A percentile compares a stretch with the other conserved stretches of the same genome.
Evolutionary conservation across 2,329 filamentous ascomycete species (phyloP).

Genomic region (Parascedosporium putredinis): DNA sequence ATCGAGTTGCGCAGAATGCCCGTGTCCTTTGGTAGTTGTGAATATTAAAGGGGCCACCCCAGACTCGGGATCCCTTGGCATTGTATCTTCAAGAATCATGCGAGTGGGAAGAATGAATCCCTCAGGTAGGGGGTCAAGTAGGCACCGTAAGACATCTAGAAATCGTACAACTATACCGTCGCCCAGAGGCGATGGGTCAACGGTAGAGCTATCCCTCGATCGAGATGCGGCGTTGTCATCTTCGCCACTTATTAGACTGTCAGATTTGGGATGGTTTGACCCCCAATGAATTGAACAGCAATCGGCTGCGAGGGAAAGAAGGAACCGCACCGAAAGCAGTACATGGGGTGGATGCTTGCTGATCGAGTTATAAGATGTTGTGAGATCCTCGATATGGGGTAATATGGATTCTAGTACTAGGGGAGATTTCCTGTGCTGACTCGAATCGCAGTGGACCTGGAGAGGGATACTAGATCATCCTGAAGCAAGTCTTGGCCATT

Average conservation of each 20-base stretch:
- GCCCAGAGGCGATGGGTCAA: slow-evolving; percentile 30
- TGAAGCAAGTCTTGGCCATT: slow-evolving; percentile 44
- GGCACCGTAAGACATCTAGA: slow-evolving; percentile 43
- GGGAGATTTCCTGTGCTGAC: slow-evolving; percentile 44
- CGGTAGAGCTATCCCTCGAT: not conserved
- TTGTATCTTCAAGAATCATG: slow-evolving; percentile 34
- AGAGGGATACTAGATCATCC: slow-evolving; percentile 52
- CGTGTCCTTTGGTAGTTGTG: not conserved
- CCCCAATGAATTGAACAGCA: slow-evolving; percentile 55
- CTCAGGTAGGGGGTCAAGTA: slow-evolving; percentile 50
- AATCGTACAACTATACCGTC: slow-evolving; percentile 42
- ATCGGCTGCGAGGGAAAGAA: slow-evolving; percentile 53
- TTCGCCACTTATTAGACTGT: slow-evolving; percentile 11
- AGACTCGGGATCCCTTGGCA: not conserved
- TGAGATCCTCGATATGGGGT: slow-evolving; percentile 46
- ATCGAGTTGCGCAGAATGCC: not conserved
- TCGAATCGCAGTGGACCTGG: slow-evolving; percentile 50
- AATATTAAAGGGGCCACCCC: not conserved
- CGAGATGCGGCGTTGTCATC: slow-evolving; percentile 10
- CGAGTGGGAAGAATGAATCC: slow-evolving; percentile 44
- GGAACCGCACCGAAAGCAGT: slow-evolving; percentile 52
- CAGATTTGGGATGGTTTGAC: slow-evolving; percentile 22
- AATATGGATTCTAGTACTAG: slow-evolving; percentile 48
- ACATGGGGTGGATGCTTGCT: slow-evolving; percentile 47
- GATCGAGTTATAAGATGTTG: slow-evolving; percentile 40